Conservation (phyloP, 441 rosid genomes). For the Euphorbia schlechtendalii region DNA sequence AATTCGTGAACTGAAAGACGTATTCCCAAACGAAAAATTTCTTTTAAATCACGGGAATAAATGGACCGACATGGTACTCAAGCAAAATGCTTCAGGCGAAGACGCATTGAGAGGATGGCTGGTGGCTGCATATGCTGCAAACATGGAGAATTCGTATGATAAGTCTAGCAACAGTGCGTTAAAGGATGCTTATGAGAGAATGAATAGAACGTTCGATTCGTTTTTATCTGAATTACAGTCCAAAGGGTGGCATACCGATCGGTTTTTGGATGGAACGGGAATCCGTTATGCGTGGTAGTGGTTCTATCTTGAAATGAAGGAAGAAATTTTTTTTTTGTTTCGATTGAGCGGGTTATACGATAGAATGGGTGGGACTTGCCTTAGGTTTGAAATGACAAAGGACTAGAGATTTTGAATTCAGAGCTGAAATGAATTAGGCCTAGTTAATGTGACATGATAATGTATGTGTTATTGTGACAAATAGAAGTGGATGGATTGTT, state of each 20-base stretch:
- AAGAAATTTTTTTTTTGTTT: too few relatives aligned
- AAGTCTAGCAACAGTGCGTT: slow-evolving; percentile 28
- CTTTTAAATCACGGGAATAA: slow-evolving; percentile 44
- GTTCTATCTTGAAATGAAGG: not conserved
- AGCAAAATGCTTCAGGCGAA: slow-evolving; percentile 77
- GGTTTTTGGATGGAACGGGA: slow-evolving; percentile 79
- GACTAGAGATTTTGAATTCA: too few relatives aligned
- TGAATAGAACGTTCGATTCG: slow-evolving; percentile 45
- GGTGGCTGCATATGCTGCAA: slow-evolving; percentile 68
- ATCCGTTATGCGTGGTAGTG: slow-evolving; percentile 55
- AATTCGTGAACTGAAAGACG: slow-evolving; percentile 44
- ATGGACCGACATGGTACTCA: slow-evolving; percentile 70
- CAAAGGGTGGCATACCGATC: slow-evolving; percentile 94
- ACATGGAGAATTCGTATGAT: slow-evolving; percentile 30
- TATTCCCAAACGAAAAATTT: slow-evolving; percentile 71
- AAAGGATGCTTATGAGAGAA: slow-evolving; percentile 59
- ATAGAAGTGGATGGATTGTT: too few relatives aligned
- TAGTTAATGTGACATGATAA: too few relatives aligned
- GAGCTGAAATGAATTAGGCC: too few relatives aligned
- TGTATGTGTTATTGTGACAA: too few relatives aligned
- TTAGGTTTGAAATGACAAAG: too few relatives aligned
- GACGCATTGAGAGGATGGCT: slow-evolving; percentile 97
- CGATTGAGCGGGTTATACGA: too few relatives aligned
- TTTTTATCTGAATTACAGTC: slow-evolving; percentile 57
- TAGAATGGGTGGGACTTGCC: too few relatives aligned